These are phyloP conservation scores for Phytophthora crassamura DNA, from an alignment of 352 stramenopile genomes.

Conservation along the genomic window DNA sequence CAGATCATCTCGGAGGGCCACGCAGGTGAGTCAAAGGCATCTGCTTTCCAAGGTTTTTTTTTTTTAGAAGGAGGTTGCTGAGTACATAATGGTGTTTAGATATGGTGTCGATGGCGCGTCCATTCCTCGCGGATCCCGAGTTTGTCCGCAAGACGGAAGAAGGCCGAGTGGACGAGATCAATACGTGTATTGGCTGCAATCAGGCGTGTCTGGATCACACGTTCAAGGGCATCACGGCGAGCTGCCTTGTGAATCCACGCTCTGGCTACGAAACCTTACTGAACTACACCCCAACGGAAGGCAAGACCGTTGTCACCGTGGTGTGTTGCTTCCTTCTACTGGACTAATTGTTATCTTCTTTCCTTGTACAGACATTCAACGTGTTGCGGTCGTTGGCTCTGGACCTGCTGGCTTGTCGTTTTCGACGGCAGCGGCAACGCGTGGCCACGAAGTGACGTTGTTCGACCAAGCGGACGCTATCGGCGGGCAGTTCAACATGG, in stretches of 20 bases:
- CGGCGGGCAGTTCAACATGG: conserved; percentile 97
- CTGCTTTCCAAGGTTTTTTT: neutral
- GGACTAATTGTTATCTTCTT: conserved; percentile 1
- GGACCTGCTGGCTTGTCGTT: conserved; percentile 95
- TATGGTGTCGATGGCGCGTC: conserved; percentile 90
- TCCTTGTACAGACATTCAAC: conserved; percentile 41
- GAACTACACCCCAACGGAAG: conserved; percentile 62
- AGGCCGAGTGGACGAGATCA: conserved; percentile 93
- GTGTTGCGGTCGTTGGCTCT: conserved; percentile 93
- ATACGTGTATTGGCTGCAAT: conserved; percentile 98
- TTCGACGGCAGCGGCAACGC: conserved; percentile 84
- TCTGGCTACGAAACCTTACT: conserved; percentile 96
- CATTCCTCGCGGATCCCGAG: conserved; percentile 95
- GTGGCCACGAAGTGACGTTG: conserved; percentile 94
- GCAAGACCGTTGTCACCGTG: conserved; percentile 16
- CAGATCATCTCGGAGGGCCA: conserved; percentile 86
- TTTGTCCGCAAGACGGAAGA: conserved; percentile 94
- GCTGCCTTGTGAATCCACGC: conserved; percentile 96
- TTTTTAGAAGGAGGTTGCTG: neutral
- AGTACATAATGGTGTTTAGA: conserved; percentile 35
- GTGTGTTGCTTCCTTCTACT: neutral
- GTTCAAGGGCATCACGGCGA: conserved; percentile 95
- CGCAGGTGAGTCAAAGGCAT: conserved; percentile 42
- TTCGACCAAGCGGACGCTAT: conserved; percentile 92
- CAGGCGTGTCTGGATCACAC: conserved; percentile 98